Conservation (phyloP, 2,329 filamentous ascomycete species). For the Proliferodiscus dingleyae region DNA sequence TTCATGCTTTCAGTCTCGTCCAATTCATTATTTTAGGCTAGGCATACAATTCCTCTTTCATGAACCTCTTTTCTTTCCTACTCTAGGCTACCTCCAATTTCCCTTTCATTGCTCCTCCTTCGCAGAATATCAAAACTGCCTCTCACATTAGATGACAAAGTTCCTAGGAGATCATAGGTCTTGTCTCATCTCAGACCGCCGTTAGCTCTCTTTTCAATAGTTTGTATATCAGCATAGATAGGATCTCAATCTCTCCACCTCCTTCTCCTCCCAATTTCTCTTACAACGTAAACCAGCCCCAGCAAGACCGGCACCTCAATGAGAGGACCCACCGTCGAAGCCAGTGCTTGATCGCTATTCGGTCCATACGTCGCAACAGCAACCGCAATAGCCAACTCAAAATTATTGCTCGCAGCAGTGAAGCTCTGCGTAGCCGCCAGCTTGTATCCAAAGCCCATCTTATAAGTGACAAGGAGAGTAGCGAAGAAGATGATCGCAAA, state of each 20-base stretch:
- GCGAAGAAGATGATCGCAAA: conserved; percentile 70
- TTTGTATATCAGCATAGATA: too few relatives aligned
- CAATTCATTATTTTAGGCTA: too few relatives aligned
- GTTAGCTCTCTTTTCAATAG: too few relatives aligned
- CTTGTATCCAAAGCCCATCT: conserved; percentile 70
- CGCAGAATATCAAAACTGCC: too few relatives aligned
- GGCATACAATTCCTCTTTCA: too few relatives aligned
- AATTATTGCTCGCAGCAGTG: conserved; percentile 88
- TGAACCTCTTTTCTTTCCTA: too few relatives aligned
- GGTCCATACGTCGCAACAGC: conserved; percentile 76
- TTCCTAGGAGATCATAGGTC: too few relatives aligned
- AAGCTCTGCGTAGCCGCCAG: conserved; percentile 75
- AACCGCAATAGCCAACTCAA: conserved; percentile 86
- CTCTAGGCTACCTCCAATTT: too few relatives aligned
- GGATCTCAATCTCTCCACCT: conserved; percentile 29
- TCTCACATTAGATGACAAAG: too few relatives aligned
- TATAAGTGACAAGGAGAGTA: conserved; percentile 57
- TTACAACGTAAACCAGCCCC: conserved; percentile 69
- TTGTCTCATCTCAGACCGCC: too few relatives aligned
- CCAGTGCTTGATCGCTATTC: conserved; percentile 73
- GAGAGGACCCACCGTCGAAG: conserved; percentile 76
- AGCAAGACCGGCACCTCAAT: conserved; percentile 83
- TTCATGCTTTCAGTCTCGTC: too few relatives aligned
- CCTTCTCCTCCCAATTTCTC: conserved; percentile 48
- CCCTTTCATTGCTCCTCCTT: too few relatives aligned